Evolutionary conservation across 1,139 yeast genomes (phyloP), one percentile per base, ranked within the genome.

Genomic region (Schizosaccharomyces versatilis): DNA sequence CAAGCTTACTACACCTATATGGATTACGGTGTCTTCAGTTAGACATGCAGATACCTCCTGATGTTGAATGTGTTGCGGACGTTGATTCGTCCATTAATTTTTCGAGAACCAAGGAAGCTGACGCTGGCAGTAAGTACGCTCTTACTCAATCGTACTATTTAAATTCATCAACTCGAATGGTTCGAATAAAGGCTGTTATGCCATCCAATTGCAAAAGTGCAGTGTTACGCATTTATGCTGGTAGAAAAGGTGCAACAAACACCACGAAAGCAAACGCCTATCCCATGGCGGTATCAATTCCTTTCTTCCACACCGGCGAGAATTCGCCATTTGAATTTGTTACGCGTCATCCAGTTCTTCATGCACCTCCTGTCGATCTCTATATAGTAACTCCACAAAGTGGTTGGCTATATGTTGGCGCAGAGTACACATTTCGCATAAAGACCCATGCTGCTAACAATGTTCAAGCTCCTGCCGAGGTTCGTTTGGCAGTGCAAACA

Each of bases 331-430:
- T 75, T 52, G 75, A 75, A 55, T 84, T 88, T 70, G 84, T 85
- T 10, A 77, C 79, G 17, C 71, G 88, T 47, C 80, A 76, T 62
- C 85, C 94, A 5, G 76, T 88, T 0, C 78, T 79, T 14, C 80
- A 77, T 60, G 74, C 84, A 54, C 79, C 76, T 63, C 72, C 73
- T 54, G 78, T 80, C 60, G 98, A 88, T 64, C 68, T 86, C 54
- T 90, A 88, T 66, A 76, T 90, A 56, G 75, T 77, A 57, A 84
- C 81, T 61, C 98, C 98, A 1, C 97, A 88, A 65, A 77, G 82
- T 58, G 77, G 74, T 59, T 73, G 74, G 59, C 68, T 90, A 53
- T 68, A 74, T 15, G 70, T 69, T 41, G 78, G 77, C 41, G 77
- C 77, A 59, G 73, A 78, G 12, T 84, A 84, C 62, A 74, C 71